Evolutionary conservation across 73 alveolate species (phyloP), one percentile per base, ranked within the genome.

Genomic region (Tetrahymena malaccensis): DNA sequence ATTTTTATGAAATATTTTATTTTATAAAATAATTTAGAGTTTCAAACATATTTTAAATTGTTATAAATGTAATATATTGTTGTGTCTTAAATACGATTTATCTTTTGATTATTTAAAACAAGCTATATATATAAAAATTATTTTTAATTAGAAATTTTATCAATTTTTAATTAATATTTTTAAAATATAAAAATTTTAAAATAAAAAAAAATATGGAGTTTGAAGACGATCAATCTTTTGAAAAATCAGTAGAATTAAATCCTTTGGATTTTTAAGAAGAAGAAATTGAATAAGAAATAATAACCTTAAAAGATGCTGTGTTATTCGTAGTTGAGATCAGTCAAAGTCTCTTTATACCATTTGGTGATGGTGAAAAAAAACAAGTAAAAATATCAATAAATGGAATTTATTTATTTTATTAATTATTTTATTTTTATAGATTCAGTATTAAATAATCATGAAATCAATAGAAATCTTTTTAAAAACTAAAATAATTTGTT

Each of bases 401-500:
- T 25, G 4, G 12, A 70, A 70, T 27, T 27, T 22, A 70, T 70
- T 0, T 22, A 27, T 70, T 22, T 19, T 1, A 3, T 19, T 10
- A 70, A 70, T 70, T 13, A 50, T 70, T 70, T 70, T 70, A 70
- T n/a, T 70, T 27, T 17, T 4, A 7, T 70, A 70, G 89, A 70
- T 70, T 7, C 31, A 70, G 89, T 70, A 70, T 70, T 7, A 12
- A 70, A 70, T 31, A 38, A 96, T 98, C 44, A 96, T 98, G 94
- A 94, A 96, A 85, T 98, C 97, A 2, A 96, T 97, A 15, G 97
- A 95, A 85, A 94, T 96, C 93, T 98, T 98, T 94, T 95, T 98
- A 96, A 98, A 98, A 97, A 97, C 98, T 35, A 98, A 98, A 97
- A 97, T 98, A 25, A 98, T 98, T 37, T 94, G 99, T 33, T 96